Evolutionary conservation across 2,329 filamentous ascomycete genomes (phyloP).

Genomic region (Aspergillus persii): DNA sequence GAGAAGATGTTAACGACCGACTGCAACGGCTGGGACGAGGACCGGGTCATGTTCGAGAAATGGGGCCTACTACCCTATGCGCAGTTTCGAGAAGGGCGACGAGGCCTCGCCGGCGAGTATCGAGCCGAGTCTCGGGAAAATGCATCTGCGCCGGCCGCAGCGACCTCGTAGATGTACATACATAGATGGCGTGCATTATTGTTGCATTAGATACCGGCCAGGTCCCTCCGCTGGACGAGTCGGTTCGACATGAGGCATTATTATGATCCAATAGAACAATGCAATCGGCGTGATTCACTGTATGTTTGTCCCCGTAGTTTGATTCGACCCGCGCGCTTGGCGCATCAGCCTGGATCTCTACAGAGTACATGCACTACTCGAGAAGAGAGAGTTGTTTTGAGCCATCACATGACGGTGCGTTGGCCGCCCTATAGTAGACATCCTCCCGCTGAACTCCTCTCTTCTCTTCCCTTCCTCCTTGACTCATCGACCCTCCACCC

Average conservation of each 20-base stretch:
- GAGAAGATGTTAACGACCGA: conserved; percentile 95
- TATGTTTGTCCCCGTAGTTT: background rate
- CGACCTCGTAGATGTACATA: conserved; percentile 17
- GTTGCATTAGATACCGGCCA: background rate
- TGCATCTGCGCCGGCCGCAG: conserved; percentile 31
- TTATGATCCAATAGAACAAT: conserved; percentile 5
- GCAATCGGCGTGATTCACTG: background rate
- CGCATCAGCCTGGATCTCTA: background rate
- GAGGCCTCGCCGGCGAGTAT: conserved; percentile 6
- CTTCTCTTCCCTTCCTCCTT: background rate
- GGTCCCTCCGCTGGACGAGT: background rate
- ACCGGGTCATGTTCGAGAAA: conserved; percentile 75
- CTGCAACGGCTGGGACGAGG: conserved; percentile 88
- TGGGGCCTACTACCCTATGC: conserved; percentile 81
- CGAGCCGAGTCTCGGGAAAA: conserved; percentile 12
- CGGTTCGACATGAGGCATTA: conserved; percentile 5
- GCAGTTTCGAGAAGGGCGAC: conserved; percentile 48
- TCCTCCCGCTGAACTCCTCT: background rate
- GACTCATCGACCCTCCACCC: no score
- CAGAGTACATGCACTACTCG: background rate
- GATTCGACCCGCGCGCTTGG: conserved; percentile 4
- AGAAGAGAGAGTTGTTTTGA: background rate
- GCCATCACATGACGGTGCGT: background rate
- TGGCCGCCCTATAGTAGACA: background rate
- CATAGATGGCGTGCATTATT: background rate